Evolutionary conservation across 2,329 filamentous ascomycete genomes (phyloP).

Genomic region (Aureobasidium melanogenum): DNA sequence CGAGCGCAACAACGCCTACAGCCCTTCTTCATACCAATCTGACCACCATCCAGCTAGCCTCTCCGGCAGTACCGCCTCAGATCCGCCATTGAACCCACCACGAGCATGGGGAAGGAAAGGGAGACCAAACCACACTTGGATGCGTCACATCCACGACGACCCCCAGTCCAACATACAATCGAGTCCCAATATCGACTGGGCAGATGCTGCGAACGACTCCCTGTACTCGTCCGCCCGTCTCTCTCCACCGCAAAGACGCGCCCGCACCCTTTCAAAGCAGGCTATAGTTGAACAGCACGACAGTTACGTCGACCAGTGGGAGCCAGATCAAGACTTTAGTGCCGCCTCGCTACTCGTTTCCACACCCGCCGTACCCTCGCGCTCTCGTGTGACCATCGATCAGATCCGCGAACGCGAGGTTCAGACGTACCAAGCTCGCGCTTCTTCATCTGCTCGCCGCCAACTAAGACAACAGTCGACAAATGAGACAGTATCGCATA

Average conservation of each 20-base stretch:
- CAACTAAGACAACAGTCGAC: not conserved
- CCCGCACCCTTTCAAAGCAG: slow-evolving; percentile 15
- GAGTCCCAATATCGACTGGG: slow-evolving; percentile 19
- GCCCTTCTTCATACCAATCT: not conserved
- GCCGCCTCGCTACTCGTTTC: slow-evolving; percentile 38
- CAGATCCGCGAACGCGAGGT: slow-evolving; percentile 35
- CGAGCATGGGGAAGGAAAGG: slow-evolving; percentile 40
- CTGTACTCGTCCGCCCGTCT: slow-evolving; percentile 31
- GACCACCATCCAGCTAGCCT: slow-evolving; percentile 13
- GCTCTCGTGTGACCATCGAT: slow-evolving; percentile 29
- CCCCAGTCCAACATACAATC: slow-evolving; percentile 17
- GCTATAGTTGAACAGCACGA: slow-evolving; percentile 17
- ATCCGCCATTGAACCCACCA: slow-evolving; percentile 37
- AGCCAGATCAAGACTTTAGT: slow-evolving; percentile 36
- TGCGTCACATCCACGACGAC: slow-evolving; percentile 26
- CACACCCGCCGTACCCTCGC: slow-evolving; percentile 34
- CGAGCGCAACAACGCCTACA: slow-evolving; percentile 23
- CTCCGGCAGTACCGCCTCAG: slow-evolving; percentile 29
- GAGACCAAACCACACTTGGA: slow-evolving; percentile 33
- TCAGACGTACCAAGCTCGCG: slow-evolving; percentile 28
- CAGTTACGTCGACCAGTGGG: slow-evolving; percentile 19
- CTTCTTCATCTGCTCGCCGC: not conserved
- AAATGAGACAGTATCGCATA: slow-evolving; percentile 2
- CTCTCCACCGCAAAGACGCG: slow-evolving; percentile 31
- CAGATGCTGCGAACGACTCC: slow-evolving; percentile 27